Conservation (phyloP, 352 stramenopile species). For the Phytophthora cryptogea region DNA sequence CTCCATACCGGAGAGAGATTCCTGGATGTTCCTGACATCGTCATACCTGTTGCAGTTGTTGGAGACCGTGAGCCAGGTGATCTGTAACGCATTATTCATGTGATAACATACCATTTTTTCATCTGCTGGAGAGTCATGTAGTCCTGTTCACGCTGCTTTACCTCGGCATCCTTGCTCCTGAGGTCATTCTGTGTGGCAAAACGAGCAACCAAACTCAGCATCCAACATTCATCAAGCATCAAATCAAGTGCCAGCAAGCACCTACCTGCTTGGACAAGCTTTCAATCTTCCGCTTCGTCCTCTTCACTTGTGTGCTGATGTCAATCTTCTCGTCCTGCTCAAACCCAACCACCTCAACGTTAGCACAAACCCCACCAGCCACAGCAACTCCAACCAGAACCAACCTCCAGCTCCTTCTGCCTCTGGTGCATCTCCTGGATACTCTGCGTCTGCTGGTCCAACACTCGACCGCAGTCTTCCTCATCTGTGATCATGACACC, state of each 20-base stretch:
- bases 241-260: not conserved
- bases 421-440: slow-evolving; percentile 77
- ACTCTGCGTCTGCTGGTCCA: slow-evolving; percentile 70
- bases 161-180: slow-evolving; percentile 67
- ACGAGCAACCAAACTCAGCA: slow-evolving; percentile 3
- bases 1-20: slow-evolving; percentile 59
- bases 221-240: not conserved
- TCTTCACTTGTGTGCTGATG: slow-evolving; percentile 66
- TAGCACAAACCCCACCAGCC: not conserved
- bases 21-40: slow-evolving; percentile 57
- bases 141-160: slow-evolving; percentile 77
- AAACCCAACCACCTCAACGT: not conserved
- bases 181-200: slow-evolving; percentile 52
- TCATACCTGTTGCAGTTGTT: slow-evolving; percentile 50
- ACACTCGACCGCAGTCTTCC: slow-evolving; percentile 73
- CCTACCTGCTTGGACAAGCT: slow-evolving; percentile 58
- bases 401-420: slow-evolving; percentile 65
- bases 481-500: slow-evolving; percentile 79
- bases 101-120: slow-evolving; percentile 60
- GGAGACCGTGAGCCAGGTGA: not conserved
- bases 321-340: slow-evolving; percentile 73
- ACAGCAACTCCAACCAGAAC: not conserved
- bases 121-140: slow-evolving; percentile 73
- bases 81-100: not conserved
- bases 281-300: slow-evolving; percentile 60